A percentile compares a stretch with the other conserved stretches of the same genome.
phyloP scores from a whole-genome alignment of 2,329 filamentous ascomycete species.

The Talaromyces sp. region DNA sequence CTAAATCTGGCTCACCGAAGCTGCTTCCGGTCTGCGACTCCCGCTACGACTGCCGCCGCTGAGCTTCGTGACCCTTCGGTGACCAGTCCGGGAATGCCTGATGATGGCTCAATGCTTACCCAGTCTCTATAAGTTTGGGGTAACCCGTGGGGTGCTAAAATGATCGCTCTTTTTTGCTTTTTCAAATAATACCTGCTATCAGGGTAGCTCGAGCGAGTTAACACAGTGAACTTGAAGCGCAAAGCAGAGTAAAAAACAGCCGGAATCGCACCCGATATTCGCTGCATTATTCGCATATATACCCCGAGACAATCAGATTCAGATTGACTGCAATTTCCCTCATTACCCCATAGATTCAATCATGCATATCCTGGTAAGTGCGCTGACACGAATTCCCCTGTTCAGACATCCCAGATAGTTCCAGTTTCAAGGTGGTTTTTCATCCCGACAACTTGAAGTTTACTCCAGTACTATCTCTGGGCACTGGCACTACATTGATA shows the following conservation, averaged over 20 bases:
- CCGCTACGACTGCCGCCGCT: constrained; percentile 15
- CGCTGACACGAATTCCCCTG: no score
- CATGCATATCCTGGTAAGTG: constrained; percentile 53
- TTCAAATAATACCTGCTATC: no score
- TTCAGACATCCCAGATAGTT: no score
- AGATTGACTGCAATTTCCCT: background rate
- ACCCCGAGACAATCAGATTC: background rate
- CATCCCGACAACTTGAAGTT: no score
- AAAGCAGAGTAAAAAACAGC: no score
- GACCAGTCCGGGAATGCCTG: constrained; percentile 16
- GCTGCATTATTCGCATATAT: no score
- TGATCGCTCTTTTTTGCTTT: background rate
- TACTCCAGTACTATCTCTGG: no score
- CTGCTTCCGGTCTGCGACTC: constrained; percentile 33
- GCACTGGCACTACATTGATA: no score
- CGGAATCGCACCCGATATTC: no score
- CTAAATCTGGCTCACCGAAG: constrained; percentile 35
- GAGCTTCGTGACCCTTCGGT: constrained; percentile 34
- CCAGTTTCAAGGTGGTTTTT: no score
- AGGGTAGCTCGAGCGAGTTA: no score
- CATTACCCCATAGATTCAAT: background rate
- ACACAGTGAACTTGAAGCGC: no score
- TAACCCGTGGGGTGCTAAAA: background rate
- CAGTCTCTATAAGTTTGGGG: constrained; percentile 25
- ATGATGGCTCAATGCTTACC: constrained; percentile 25